Percentiles rank a stretch among this genome's conserved stretches.
Conservation (phyloP, 2,329 filamentous ascomycete species). For the Metarhizium brunneum region DNA sequence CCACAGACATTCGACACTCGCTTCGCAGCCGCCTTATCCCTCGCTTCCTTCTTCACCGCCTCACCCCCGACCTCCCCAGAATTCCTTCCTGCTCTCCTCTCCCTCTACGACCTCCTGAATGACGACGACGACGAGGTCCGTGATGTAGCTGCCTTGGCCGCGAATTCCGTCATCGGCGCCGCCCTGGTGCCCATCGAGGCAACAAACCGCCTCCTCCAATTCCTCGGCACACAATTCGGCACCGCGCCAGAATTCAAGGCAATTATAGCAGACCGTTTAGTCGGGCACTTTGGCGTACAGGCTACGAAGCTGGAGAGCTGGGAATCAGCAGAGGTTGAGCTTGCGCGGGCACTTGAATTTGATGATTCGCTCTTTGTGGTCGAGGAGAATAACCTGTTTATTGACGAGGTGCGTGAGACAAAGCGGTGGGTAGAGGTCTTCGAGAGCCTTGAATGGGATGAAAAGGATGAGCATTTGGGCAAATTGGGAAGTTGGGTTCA, state of each 20-base stretch:
- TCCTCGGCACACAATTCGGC: slow-evolving; percentile 29
- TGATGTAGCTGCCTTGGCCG: slow-evolving; percentile 47
- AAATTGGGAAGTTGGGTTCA: slow-evolving; percentile 37
- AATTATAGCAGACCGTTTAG: slow-evolving; percentile 33
- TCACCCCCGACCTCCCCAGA: slow-evolving; percentile 14
- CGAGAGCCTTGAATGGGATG: slow-evolving; percentile 12
- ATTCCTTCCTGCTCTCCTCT: slow-evolving; percentile 49
- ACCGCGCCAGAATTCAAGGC: slow-evolving; percentile 26
- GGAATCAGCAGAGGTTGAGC: slow-evolving; percentile 25
- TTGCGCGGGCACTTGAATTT: slow-evolving; percentile 37
- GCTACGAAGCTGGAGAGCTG: slow-evolving; percentile 3
- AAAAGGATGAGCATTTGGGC: slow-evolving; percentile 13
- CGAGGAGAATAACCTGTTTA: slow-evolving; percentile 91
- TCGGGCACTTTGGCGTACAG: slow-evolving; percentile 13
- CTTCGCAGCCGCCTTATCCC: slow-evolving; percentile 46
- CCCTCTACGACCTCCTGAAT: slow-evolving; percentile 67
- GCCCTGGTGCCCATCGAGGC: slow-evolving; percentile 39
- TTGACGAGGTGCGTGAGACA: slow-evolving; percentile 71
- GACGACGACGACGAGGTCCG: slow-evolving; percentile 92
- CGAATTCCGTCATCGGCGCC: slow-evolving; percentile 34
- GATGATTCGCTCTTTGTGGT: slow-evolving; percentile 70
- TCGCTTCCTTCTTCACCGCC: slow-evolving; percentile 39
- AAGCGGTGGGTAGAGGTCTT: slow-evolving; percentile 56
- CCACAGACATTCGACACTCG: slow-evolving; percentile 55
- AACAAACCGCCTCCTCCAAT: slow-evolving; percentile 32